These are phyloP conservation scores for Datisca glomerata DNA, from an alignment of 306 rosid species.

Conservation along the genomic window DNA sequence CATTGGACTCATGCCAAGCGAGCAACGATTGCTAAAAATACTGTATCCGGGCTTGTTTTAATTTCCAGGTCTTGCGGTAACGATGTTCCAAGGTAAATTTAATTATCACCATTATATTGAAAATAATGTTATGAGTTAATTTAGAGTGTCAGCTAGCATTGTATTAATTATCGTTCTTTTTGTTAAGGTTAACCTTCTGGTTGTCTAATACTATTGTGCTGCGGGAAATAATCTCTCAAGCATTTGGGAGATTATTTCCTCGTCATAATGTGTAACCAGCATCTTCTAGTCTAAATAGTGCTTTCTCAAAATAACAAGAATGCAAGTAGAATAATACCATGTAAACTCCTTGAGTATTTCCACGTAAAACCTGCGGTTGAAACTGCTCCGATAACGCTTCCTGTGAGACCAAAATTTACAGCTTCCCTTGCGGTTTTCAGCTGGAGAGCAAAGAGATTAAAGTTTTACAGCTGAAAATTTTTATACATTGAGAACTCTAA, in stretches of 20 bases:
- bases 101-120: background rate
- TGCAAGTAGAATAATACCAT: conserved; percentile 59
- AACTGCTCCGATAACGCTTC: conserved; percentile 63
- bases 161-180: background rate
- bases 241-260: too few species aligned
- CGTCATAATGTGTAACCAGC: too few species aligned
- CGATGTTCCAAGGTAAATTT: conserved; percentile 74
- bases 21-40: conserved; percentile 65
- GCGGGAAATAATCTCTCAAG: conserved; percentile 65
- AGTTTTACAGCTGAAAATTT: too few species aligned
- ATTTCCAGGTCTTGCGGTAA: conserved; percentile 91
- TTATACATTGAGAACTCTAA: too few species aligned
- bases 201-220: conserved; percentile 70
- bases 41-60: conserved; percentile 78
- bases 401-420: conserved; percentile 37
- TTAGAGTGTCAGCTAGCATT: background rate
- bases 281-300: too few species aligned
- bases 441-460: conserved; percentile 27
- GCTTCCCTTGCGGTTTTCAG: conserved; percentile 72
- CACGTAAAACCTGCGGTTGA: conserved; percentile 61
- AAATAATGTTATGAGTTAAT: background rate
- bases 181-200: conserved; percentile 84
- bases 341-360: conserved; percentile 80
- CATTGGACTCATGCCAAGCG: conserved; percentile 58
- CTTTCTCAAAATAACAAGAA: too few species aligned